Evolutionary conservation across 2,329 filamentous ascomycete species (phyloP).

Genomic region (Phialemonium atrogriseum): DNA sequence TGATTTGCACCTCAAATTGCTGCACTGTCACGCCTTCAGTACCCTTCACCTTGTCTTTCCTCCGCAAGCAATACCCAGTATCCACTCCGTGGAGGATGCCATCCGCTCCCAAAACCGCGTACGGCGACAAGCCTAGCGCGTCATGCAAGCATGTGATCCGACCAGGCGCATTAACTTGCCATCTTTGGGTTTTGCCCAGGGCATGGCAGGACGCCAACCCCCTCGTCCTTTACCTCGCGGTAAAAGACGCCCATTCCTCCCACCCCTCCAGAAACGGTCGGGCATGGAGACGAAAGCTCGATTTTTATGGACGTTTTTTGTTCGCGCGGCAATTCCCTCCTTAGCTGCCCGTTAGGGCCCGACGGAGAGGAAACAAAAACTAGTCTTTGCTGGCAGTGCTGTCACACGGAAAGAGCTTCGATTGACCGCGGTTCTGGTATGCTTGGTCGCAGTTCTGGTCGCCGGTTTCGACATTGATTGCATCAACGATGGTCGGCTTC

Average conservation of each 20-base stretch:
- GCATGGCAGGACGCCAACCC: constrained; percentile 41
- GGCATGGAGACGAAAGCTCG: constrained; percentile 53
- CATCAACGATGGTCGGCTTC: constrained; percentile 13
- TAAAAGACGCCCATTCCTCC: constrained; percentile 36
- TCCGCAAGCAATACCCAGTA: constrained; percentile 6
- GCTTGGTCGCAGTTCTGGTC: constrained; percentile 10
- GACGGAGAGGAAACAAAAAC: constrained; percentile 87
- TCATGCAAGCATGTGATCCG: constrained; percentile 38
- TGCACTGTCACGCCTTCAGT: constrained; percentile 33
- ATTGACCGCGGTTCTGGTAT: constrained; percentile 11
- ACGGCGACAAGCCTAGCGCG: constrained; percentile 33
- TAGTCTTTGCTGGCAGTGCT: constrained; percentile 81
- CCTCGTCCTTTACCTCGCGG: constrained; percentile 20
- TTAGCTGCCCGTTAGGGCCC: constrained; percentile 24
- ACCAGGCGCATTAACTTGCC: constrained; percentile 50
- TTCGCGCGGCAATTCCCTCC: constrained; percentile 66
- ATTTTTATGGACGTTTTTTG: constrained; percentile 97
- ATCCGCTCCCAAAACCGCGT: constrained; percentile 31
- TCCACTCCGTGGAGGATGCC: constrained; percentile 12
- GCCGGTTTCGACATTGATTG: constrained; percentile 19
- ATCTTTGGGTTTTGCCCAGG: constrained; percentile 32
- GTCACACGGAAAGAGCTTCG: constrained; percentile 63
- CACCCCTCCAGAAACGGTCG: constrained; percentile 28
- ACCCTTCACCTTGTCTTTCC: constrained; percentile 22
- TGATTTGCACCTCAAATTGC: constrained; percentile 20